Evolutionary conservation across 2,329 filamentous ascomycete genomes (phyloP).

Genomic region (Grosmannia huntii): DNA sequence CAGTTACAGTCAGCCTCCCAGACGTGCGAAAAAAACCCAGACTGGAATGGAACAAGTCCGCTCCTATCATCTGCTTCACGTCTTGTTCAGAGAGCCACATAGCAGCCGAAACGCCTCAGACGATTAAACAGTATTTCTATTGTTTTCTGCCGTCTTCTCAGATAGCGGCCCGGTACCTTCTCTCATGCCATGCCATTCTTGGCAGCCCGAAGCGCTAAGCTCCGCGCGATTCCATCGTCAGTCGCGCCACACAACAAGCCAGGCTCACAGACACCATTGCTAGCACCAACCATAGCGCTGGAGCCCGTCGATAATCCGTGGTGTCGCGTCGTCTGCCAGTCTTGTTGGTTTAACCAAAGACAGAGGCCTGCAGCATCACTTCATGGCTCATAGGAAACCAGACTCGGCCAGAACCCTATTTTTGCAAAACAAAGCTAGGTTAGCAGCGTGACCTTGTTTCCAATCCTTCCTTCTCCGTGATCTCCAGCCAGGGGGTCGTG

Average conservation of each 20-base stretch:
- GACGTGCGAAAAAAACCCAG: too few species aligned
- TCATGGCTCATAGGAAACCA: slow-evolving; percentile 18
- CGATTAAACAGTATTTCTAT: neutral
- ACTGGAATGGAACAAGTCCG: neutral
- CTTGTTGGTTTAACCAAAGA: neutral
- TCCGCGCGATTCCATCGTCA: neutral
- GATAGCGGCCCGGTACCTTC: neutral
- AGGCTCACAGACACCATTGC: neutral
- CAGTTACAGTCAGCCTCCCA: neutral
- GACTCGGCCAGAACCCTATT: slow-evolving; percentile 21
- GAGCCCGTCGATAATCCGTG: neutral
- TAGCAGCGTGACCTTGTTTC: neutral
- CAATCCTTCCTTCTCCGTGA: neutral
- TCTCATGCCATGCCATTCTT: neutral
- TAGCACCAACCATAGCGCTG: neutral
- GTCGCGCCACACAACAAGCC: neutral
- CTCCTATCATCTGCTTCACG: neutral
- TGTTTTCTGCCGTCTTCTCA: neutral
- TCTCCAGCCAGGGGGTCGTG: slow-evolving; percentile 2
- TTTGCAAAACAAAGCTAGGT: neutral
- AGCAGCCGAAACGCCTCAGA: neutral
- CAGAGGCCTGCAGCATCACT: neutral
- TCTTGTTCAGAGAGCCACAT: neutral
- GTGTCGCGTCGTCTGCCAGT: neutral
- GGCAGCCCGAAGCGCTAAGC: neutral